Percentiles rank a stretch among this genome's conserved stretches.
Conservation (phyloP, 148 eudicot species). For the Rhododendron ferrugineum region DNA sequence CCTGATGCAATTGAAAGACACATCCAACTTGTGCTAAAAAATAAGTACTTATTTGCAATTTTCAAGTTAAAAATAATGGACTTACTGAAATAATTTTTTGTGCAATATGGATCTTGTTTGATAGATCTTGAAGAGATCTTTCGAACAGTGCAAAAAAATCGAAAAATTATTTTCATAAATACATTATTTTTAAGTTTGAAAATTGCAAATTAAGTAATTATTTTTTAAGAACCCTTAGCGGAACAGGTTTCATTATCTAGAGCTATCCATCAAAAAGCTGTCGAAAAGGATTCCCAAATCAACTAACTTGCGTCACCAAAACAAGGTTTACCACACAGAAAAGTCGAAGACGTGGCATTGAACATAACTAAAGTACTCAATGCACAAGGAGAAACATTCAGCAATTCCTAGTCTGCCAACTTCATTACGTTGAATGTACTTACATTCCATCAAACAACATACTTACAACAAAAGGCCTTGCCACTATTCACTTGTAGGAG, state of each 20-base stretch:
- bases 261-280: neutral
- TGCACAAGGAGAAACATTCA: neutral
- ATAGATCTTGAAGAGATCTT: no score
- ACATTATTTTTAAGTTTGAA: no score
- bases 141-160: no score
- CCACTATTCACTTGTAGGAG: neutral
- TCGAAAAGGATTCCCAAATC: neutral
- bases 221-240: no score
- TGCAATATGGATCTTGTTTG: no score
- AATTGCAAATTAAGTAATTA: no score
- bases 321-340: neutral
- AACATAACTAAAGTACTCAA: neutral
- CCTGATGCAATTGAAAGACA: neutral
- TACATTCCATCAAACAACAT: neutral
- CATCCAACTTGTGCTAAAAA: neutral
- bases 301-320: neutral
- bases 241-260: neutral
- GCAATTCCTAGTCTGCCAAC: neutral
- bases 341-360: neutral
- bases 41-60: no score
- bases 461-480: neutral
- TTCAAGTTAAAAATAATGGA: no score
- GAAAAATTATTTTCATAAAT: no score
- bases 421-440: neutral
- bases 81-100: no score